These are phyloP conservation scores for Starmerella roubikii DNA, from an alignment of 805 yeast genomes.

Conservation along the genomic window DNA sequence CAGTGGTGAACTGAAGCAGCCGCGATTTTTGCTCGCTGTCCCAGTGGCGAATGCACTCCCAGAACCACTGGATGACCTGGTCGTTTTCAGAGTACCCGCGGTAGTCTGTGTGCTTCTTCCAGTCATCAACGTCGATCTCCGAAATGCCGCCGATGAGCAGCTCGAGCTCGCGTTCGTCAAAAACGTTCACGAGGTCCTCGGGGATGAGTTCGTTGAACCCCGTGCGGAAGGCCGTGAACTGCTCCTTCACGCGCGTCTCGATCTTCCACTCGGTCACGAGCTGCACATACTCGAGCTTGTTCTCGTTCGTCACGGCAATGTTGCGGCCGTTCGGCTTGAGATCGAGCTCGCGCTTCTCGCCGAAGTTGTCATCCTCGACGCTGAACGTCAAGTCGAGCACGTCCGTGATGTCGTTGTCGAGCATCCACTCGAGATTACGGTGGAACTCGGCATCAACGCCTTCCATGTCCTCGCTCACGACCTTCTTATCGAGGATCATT, in stretches of 20 bases:
- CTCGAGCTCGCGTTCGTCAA: conserved; percentile 95
- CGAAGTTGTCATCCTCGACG: conserved; percentile 80
- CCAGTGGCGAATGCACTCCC: conserved; percentile 89
- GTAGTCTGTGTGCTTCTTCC: conserved; percentile 98
- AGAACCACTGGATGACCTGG: conserved; percentile 97
- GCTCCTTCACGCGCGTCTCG: conserved; percentile 83
- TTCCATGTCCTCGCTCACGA: conserved; percentile 92
- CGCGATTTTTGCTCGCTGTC: conserved; percentile 94
- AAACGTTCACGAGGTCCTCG: conserved; percentile 88
- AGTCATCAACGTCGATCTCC: conserved; percentile 94
- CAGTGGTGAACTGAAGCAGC: conserved; percentile 91
- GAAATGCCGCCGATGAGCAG: conserved; percentile 95
- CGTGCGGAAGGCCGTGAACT: conserved; percentile 88
- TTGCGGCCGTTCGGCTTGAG: conserved; percentile 78
- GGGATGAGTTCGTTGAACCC: conserved; percentile 97
- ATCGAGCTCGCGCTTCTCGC: conserved; percentile 79
- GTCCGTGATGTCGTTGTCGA: conserved; percentile 85
- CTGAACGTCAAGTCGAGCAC: conserved; percentile 79
- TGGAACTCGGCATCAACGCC: conserved; percentile 97
- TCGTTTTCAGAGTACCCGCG: conserved; percentile 95
- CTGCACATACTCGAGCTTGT: conserved; percentile 85
- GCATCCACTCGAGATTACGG: conserved; percentile 87
- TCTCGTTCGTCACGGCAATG: conserved; percentile 81
- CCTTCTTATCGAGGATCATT: conserved; percentile 92
- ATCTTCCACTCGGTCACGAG: conserved; percentile 93